Base-by-base conservation (phyloP, 306 rosid genomes). In the Vigna radiata region DNA sequence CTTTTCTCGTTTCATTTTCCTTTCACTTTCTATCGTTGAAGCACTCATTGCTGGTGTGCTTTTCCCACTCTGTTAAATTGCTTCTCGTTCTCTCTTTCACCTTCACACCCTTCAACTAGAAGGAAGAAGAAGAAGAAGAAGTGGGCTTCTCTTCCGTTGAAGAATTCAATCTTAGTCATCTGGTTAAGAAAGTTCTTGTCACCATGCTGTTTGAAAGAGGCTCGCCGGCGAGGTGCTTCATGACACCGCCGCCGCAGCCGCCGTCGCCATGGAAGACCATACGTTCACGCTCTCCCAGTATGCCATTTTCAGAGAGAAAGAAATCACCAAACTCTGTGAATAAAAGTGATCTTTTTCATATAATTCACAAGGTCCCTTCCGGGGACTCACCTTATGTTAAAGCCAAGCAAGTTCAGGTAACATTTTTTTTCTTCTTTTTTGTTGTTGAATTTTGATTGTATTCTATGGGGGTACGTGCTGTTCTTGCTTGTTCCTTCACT, bases 321-420 rank as follows among this genome's bases (percentile, higher is more conserved):
- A 82, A 81, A 83, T 70, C 78, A 62, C 82, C 91, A 0, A 83
- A 88, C 36, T 88, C 92, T 63, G 80, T 29, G 11, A 64, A 68
- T 11, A 82, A 73, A 50, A 75, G 65, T 63, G 93, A 89, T 81
- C 86, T 70, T 77, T 95, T 90, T 73, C 97, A 91, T 67, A 71
- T 88, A 0, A 71, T 88, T 79, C 91, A 95, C 56, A 95, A 95
- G 84, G 96, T 95, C 8, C 97, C 99, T 63, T 66, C 94, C 6
- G 97, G 99, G 46, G 93, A 95, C 79, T 92, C 99, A 19, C 97
- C 99, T 2, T 95, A 92, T 54, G 99, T 92, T 10, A 89, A 86
- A 75, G 97, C 99, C 71, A 95, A 95, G 70, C 97, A 95, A 44
- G 97, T 92, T 91, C 97, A 95, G 94, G 99, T 88, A 55, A n/a